These are phyloP conservation scores for Aureobasidium sp. DNA, from an alignment of 2,329 filamentous ascomycete genomes.

Conservation along the genomic window DNA sequence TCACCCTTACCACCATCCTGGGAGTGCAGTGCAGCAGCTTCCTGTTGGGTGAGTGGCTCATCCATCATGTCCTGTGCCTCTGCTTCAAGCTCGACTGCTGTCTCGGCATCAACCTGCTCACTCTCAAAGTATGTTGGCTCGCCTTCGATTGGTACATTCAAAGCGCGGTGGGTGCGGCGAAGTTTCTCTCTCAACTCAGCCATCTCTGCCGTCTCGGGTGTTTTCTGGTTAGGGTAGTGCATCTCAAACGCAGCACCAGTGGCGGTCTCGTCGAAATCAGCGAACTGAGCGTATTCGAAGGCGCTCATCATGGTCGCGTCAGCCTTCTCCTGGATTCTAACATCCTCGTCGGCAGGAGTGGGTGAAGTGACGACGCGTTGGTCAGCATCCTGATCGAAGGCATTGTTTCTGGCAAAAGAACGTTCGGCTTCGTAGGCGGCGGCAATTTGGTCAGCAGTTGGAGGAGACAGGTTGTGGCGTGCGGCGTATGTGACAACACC, in stretches of 20 bases:
- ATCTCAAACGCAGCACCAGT: slow-evolving; percentile 11
- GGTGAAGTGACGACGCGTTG: background rate
- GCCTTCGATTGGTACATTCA: background rate
- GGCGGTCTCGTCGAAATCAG: slow-evolving; percentile 6
- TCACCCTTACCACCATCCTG: slow-evolving; percentile 2
- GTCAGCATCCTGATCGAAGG: background rate
- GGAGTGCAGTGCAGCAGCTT: slow-evolving; percentile 9
- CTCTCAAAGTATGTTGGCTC: background rate
- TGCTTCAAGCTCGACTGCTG: slow-evolving; percentile 7
- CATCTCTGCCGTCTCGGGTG: background rate
- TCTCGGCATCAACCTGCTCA: background rate
- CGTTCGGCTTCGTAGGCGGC: slow-evolving; percentile 5
- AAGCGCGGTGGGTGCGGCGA: background rate
- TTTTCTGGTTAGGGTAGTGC: background rate
- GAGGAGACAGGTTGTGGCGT: slow-evolving; percentile 23
- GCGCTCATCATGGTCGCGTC: slow-evolving; percentile 8
- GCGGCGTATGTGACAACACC: slow-evolving; percentile 53
- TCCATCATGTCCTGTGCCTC: slow-evolving; percentile 6
- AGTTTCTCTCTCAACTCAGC: slow-evolving; percentile 9
- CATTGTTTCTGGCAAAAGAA: background rate
- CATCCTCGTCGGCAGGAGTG: slow-evolving; percentile 1
- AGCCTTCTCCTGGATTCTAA: background rate
- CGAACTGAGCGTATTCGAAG: slow-evolving; percentile 12
- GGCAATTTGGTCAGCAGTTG: slow-evolving; percentile 12
- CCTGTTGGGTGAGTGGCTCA: slow-evolving; percentile 12